Evolutionary conservation across 805 yeast genomes (phyloP).

Genomic region (Wickerhamiella siamensis): DNA sequence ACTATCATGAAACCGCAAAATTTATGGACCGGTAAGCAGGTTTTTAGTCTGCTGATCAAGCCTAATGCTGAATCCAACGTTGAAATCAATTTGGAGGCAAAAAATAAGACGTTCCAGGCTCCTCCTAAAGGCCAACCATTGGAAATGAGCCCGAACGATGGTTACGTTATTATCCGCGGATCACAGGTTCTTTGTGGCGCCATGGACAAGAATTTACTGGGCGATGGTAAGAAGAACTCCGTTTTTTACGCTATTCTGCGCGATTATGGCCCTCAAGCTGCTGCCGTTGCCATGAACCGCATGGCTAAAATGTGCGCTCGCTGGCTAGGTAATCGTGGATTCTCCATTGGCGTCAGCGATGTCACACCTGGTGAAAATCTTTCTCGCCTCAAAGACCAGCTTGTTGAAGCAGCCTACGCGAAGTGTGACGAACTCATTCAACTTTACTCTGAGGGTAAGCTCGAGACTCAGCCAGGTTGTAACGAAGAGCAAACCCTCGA

Average conservation of each 20-base stretch:
- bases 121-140: conserved; percentile 59
- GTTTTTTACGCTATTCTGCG: conserved; percentile 88
- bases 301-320: conserved; percentile 99
- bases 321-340: conserved; percentile 86
- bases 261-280: conserved; percentile 94
- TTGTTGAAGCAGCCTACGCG: conserved; percentile 81
- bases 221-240: conserved; percentile 96
- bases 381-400: conserved; percentile 60
- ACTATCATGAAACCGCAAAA: conserved; percentile 76
- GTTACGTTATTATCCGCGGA: conserved; percentile 80
- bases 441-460: conserved; percentile 62
- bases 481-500: conserved; percentile 96
- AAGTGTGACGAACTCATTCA: conserved; percentile 85
- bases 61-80: conserved; percentile 71
- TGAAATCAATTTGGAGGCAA: conserved; percentile 82
- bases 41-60: conserved; percentile 71
- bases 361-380: conserved; percentile 84
- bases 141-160: conserved; percentile 97
- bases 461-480: conserved; percentile 98
- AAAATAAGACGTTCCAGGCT: conserved; percentile 75
- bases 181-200: conserved; percentile 82
- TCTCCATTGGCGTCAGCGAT: conserved; percentile 92
- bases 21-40: conserved; percentile 97
- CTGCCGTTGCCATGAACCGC: conserved; percentile 92
- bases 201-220: conserved; percentile 91